These are phyloP conservation scores for Emergomyces orientalis DNA, from an alignment of 2,329 filamentous ascomycete genomes.

Conservation along the genomic window DNA sequence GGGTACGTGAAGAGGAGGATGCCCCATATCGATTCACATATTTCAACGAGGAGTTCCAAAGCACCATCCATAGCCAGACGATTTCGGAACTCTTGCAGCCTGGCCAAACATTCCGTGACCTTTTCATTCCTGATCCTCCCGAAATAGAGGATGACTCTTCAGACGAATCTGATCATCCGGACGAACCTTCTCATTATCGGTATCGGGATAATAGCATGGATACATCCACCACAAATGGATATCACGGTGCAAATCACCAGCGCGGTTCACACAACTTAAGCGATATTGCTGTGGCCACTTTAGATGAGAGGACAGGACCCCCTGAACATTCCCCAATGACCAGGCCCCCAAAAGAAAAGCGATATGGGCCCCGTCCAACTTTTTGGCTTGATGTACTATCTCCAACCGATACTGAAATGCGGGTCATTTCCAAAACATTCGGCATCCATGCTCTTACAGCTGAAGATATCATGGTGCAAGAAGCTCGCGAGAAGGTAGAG, in stretches of 20 bases:
- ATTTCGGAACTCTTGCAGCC: conserved; percentile 88
- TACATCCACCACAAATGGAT: conserved; percentile 1
- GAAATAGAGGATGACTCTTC: conserved; percentile 62
- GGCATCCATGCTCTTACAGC: conserved; percentile 91
- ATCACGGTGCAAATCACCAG: conserved; percentile 15
- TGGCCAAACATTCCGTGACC: conserved; percentile 70
- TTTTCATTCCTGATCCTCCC: conserved; percentile 83
- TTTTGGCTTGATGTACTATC: conserved; percentile 94
- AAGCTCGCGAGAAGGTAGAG: conserved; percentile 95
- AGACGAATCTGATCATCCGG: conserved; percentile 37
- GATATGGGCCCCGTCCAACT: conserved; percentile 73
- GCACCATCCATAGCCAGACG: conserved; percentile 90
- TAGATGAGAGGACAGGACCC: background rate
- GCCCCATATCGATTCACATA: conserved; percentile 93
- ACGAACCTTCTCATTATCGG: conserved; percentile 11
- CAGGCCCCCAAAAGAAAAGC: conserved; percentile 38
- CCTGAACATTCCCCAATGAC: conserved; percentile 8
- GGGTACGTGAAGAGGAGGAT: conserved; percentile 83
- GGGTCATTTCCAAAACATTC: conserved; percentile 81
- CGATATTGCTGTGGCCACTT: background rate
- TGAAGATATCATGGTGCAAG: conserved; percentile 95
- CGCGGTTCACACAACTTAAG: conserved; percentile 14
- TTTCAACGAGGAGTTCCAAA: conserved; percentile 94
- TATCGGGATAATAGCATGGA: conserved; percentile 15
- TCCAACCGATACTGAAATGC: conserved; percentile 93